These are phyloP conservation scores for Saccharomyces kudriavzevii DNA, from an alignment of 805 yeast species.

Conservation along the genomic window DNA sequence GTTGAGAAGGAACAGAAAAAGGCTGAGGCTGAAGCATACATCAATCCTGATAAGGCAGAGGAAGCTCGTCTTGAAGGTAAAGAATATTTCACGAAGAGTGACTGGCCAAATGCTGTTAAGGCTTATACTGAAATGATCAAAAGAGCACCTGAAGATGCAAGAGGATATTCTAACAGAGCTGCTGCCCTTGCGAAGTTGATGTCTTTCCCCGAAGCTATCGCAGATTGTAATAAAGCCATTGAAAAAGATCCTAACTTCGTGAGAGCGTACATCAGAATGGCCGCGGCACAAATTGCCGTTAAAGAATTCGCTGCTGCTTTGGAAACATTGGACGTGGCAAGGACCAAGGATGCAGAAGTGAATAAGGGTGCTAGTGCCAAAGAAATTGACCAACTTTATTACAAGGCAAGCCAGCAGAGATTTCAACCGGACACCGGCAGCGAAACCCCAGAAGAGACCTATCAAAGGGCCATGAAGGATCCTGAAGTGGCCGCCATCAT, in stretches of 20 bases:
- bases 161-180: slow-evolving; percentile 97
- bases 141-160: slow-evolving; percentile 93
- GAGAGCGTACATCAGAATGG: slow-evolving; percentile 95
- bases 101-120: slow-evolving; percentile 94
- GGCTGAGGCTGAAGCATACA: slow-evolving; percentile 66
- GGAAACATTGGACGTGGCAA: slow-evolving; percentile 74
- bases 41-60: slow-evolving; percentile 89
- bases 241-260: slow-evolving; percentile 79
- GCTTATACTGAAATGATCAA: slow-evolving; percentile 93
- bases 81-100: slow-evolving; percentile 78
- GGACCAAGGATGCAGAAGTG: slow-evolving; percentile 59
- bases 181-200: slow-evolving; percentile 90
- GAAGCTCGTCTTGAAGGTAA: slow-evolving; percentile 91
- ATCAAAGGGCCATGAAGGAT: slow-evolving; percentile 82
- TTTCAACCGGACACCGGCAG: slow-evolving; percentile 69
- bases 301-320: slow-evolving; percentile 75
- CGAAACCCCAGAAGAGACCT: slow-evolving; percentile 90
- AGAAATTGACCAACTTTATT: slow-evolving; percentile 77
- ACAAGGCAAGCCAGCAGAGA: slow-evolving; percentile 71
- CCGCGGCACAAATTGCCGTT: slow-evolving; percentile 86
- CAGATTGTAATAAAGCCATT: slow-evolving; percentile 87
- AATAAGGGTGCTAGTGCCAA: slow-evolving; percentile 50
- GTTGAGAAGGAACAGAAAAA: slow-evolving; percentile 80
- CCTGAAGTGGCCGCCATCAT: slow-evolving; percentile 88
- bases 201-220: slow-evolving; percentile 95